Conservation (phyloP, 805 yeast genomes). For the Saccharomycopsis sp. region DNA sequence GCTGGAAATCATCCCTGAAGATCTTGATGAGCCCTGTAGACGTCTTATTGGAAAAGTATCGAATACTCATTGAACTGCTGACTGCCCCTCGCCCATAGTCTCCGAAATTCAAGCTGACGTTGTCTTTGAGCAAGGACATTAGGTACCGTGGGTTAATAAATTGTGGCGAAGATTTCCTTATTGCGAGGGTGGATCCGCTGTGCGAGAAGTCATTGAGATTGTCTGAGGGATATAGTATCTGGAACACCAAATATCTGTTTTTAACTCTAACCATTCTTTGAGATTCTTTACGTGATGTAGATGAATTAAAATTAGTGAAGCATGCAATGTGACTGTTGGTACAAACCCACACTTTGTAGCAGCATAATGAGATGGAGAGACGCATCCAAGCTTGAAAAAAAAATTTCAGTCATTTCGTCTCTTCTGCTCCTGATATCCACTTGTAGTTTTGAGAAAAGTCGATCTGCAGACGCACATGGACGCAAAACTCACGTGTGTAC, state of each 20-base stretch:
- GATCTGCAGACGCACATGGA: too few species aligned
- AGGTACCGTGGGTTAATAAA: conserved; percentile 5
- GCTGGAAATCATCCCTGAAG: conserved; percentile 9
- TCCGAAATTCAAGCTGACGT: conserved; percentile 12
- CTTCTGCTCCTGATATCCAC: too few species aligned
- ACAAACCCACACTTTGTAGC: too few species aligned
- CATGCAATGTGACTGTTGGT: too few species aligned
- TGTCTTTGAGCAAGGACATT: background rate
- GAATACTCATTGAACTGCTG: conserved; percentile 7
- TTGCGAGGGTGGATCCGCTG: background rate
- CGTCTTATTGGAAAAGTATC: conserved; percentile 16
- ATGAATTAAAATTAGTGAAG: too few species aligned
- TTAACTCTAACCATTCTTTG: conserved; percentile 19
- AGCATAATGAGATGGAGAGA: too few species aligned
- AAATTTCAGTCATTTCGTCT: too few species aligned
- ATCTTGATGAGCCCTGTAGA: conserved; percentile 17
- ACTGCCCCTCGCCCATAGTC: conserved; percentile 13
- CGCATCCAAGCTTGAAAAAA: too few species aligned
- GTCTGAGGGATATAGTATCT: conserved; percentile 15
- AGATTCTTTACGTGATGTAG: too few species aligned
- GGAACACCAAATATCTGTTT: conserved; percentile 18
- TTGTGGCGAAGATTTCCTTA: conserved; percentile 8
- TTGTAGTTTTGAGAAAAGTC: too few species aligned
- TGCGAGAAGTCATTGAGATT: background rate
- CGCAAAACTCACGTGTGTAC: too few species aligned